Conservation (phyloP, 306 rosid species). For the Lathyrus aphaca region DNA sequence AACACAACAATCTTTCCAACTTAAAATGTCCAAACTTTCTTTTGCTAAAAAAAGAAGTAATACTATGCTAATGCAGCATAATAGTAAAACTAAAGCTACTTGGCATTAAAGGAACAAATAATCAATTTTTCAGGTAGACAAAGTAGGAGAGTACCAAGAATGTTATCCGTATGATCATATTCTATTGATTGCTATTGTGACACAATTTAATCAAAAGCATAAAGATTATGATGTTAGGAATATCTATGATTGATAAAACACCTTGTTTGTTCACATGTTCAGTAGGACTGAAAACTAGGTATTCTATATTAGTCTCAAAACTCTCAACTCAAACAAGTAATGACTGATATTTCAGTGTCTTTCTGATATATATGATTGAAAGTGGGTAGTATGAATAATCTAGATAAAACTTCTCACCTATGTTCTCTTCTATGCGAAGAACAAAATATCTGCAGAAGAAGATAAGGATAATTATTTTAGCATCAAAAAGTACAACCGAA, state of each 20-base stretch:
- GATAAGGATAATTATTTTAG: constrained; percentile 28
- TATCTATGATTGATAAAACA: constrained; percentile 15
- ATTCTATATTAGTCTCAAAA: not conserved
- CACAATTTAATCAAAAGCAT: constrained; percentile 13
- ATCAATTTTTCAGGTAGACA: not conserved
- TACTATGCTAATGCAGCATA: constrained; percentile 22
- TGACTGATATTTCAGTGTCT: not conserved
- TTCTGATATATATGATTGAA: constrained; percentile 23
- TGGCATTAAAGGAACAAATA: constrained; percentile 12
- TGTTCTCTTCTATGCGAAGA: constrained; percentile 95
- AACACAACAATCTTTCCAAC: constrained; percentile 33
- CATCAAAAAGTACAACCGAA: constrained; percentile 30
- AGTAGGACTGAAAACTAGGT: constrained; percentile 4
- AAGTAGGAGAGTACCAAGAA: constrained; percentile 13
- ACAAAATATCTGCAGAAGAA: constrained; percentile 83
- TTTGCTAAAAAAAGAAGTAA: constrained; percentile 29
- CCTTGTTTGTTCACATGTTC: not conserved
- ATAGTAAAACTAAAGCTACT: constrained; percentile 21
- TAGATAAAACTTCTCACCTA: constrained; percentile 62
- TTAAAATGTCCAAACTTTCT: constrained; percentile 25
- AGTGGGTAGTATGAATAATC: constrained; percentile 29
- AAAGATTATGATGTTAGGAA: constrained; percentile 15
- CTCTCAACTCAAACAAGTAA: constrained; percentile 20
- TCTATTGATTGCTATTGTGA: not conserved
- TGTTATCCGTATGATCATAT: not conserved